Base-by-base conservation (phyloP, 2,329 filamentous ascomycete genomes). In the Colletotrichum orbiculare region DNA sequence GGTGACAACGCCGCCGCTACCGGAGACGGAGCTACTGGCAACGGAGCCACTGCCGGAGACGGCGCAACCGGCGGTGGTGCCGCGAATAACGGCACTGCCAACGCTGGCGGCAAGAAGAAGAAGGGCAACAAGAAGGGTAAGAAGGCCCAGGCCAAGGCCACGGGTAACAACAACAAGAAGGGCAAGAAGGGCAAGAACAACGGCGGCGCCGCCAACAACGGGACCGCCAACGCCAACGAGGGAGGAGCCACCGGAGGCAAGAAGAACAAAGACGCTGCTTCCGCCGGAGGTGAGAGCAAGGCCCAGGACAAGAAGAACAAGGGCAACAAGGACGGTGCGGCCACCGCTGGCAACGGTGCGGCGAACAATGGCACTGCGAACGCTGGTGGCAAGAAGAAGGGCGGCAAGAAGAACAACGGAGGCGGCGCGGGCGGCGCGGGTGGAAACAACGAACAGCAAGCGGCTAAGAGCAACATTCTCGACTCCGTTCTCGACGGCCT, bases 161-260 rank as follows among this genome's bases (percentile, higher is more conserved):
- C 25, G 25, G 25, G 25, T 25, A 25, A n/a, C 15, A 25, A n/a
- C 15, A 25, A 43, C 12, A 17, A 43, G 17, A 55, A 55, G 13
- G 53, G 13, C 39, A 45, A 48, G 15, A 47, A 47, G 39, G 45
- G 10, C 38, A 58, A 60, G 50, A 47, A 47, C 5, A 38, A 43
- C 11, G 60, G 47, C 11, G 59, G 38, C 7, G 60, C 56, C 8
- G 61, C 61, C 12, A 62, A 62, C 13, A 68, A 67, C 48, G 64
- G 59, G 34, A 66, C 64, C 6, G 60, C 64, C 33, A 45, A 53
- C 9, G 64, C 63, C 11, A 37, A 5, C 25, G 59, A 47, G 4
- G 61, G 41, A 3, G 46, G 35, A 17, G 41, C 38, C 12, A 42
- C 10, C 34, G 34, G 12, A 2, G 42, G 35, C 15, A 15, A 25